These are phyloP conservation scores for Microcyclospora tardicrescens DNA, from an alignment of 2,329 filamentous ascomycete genomes.

Conservation along the genomic window DNA sequence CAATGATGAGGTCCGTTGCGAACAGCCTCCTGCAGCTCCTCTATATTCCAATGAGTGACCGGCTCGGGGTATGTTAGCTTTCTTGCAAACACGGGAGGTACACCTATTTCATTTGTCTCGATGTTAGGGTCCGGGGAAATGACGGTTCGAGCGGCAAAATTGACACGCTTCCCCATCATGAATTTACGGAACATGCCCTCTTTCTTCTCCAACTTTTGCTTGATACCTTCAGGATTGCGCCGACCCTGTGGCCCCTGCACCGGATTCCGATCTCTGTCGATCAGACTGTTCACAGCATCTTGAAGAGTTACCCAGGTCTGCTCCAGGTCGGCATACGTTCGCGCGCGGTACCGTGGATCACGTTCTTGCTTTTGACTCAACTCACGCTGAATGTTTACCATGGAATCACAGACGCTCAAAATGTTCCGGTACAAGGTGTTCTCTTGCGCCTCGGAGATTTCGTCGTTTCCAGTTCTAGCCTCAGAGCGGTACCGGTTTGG, in stretches of 20 bases:
- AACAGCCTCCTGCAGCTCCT: conserved; percentile 88
- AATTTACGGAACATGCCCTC: conserved; percentile 97
- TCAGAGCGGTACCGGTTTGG: conserved; percentile 87
- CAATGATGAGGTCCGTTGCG: conserved; percentile 90
- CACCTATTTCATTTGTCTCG: conserved; percentile 96
- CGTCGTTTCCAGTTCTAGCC: conserved; percentile 63
- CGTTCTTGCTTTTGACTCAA: conserved; percentile 37
- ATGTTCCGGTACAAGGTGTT: conserved; percentile 82
- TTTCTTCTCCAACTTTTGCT: conserved; percentile 96
- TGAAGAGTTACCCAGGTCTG: conserved; percentile 74
- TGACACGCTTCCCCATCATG: conserved; percentile 99
- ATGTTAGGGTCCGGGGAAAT: conserved; percentile 98
- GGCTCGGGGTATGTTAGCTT: conserved; percentile 96
- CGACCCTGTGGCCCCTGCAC: conserved; percentile 64
- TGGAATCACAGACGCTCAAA: conserved; percentile 57
- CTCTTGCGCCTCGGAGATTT: conserved; percentile 77
- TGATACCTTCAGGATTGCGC: conserved; percentile 82
- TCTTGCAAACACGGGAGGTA: conserved; percentile 92
- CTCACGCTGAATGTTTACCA: conserved; percentile 62
- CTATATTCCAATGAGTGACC: conserved; percentile 93
- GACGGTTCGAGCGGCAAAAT: conserved; percentile 92
- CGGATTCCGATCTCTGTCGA: conserved; percentile 79
- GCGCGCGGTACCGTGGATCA: conserved; percentile 35
- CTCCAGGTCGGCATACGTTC: conserved; percentile 64
- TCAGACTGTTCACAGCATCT: conserved; percentile 80